phyloP scores from a whole-genome alignment of 1,139 yeast species.

The Pichia sp. region DNA sequence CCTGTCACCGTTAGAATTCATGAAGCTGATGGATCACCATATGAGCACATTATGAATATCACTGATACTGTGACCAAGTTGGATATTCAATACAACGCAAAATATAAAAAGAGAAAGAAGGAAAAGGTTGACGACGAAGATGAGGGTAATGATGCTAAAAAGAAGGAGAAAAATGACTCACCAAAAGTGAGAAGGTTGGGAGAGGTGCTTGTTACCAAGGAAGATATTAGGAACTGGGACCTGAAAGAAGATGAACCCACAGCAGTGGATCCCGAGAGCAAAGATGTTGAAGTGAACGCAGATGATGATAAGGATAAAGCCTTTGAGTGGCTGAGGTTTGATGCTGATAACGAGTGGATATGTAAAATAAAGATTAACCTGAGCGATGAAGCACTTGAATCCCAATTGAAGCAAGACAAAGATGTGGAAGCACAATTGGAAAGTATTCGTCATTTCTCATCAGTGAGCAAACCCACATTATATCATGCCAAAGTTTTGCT shows the following conservation, averaged over 20 bases:
- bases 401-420: conserved; percentile 89
- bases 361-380: conserved; percentile 75
- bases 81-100: conserved; percentile 92
- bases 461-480: conserved; percentile 43
- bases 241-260: conserved; percentile 56
- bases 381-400: conserved; percentile 92
- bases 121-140: conserved; percentile 26
- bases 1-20: conserved; percentile 97
- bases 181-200: conserved; percentile 52
- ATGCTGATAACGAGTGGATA: conserved; percentile 97
- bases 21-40: conserved; percentile 99
- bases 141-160: conserved; percentile 25
- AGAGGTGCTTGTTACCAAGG: conserved; percentile 56
- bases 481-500: conserved; percentile 73
- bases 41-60: conserved; percentile 91
- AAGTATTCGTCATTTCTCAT: conserved; percentile 65
- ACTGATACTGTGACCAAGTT: conserved; percentile 80
- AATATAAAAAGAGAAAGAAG: conserved; percentile 67
- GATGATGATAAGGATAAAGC: conserved; percentile 46
- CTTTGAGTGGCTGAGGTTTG: conserved; percentile 95
- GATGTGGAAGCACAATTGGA: conserved; percentile 95
- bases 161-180: conserved; percentile 27
- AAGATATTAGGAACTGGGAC: conserved; percentile 66
- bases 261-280: conserved; percentile 37
- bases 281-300: conserved; percentile 32